Base-by-base conservation (phyloP, 2,329 filamentous ascomycete genomes). In the Pyrenophora tritici-repentis region DNA sequence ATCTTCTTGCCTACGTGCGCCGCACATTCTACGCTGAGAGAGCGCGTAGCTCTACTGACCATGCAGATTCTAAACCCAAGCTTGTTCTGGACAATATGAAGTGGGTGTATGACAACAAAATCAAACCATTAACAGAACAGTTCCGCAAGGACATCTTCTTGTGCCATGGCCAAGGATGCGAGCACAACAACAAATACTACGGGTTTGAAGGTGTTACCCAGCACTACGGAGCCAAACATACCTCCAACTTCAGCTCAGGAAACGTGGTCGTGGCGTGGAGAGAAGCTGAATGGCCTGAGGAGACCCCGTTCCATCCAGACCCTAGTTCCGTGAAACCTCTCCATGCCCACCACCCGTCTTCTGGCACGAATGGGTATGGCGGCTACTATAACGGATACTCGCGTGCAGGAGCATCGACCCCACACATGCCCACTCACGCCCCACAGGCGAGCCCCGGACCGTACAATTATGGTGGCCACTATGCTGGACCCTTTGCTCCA, bases 51-150 rank as follows among this genome's bases (percentile, higher is more conserved):
- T 33, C 47, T 26, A 50, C 59, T 55, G 44, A 58, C 20, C 34
- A 43, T 24, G 39, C 50, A 39, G 78, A 83, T 6, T 82, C 79
- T 61, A 84, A 80, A 20, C 80, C 83, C 67, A 86, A 81, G 65
- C 77, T 93, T 44, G 88, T 86, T 1, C 75, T 94, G 59, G 89
- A 93, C 67, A 91, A 92, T 65, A 91, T 94, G 89, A 92, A 89
- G 72, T 93, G 87, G 85, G 78, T 92, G 24, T 92, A 89, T 68
- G 89, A 92, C 64, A 83, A 83, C 59, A 91, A 90, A 69, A 80
- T 94, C 67, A 89, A 86, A 65, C 84, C 84, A 18, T 74, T 84
- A 46, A 90, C 87, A 2, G 86, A 90, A 55, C 74, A 78, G 38
- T 80, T 81, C 61, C 80, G 85, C 60, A 88, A 86, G 64, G 88